Evolutionary conservation across 2,329 filamentous ascomycete species (phyloP), one percentile per base, ranked within the genome.

Genomic region (Didymella pomorum): DNA sequence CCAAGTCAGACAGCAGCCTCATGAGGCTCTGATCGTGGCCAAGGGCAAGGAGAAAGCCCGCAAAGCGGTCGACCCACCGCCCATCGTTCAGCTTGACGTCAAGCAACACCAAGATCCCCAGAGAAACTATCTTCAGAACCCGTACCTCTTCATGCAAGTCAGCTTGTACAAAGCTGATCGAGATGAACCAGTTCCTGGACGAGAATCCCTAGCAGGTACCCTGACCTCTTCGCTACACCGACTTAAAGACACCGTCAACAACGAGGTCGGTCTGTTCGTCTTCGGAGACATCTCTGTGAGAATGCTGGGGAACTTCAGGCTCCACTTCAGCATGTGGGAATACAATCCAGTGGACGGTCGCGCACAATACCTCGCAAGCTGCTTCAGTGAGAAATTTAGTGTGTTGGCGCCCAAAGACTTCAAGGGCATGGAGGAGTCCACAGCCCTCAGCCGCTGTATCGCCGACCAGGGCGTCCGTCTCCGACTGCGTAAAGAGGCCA

Each of bases 61-160:
- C 66, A 96, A 96, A 76, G 91, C 92, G 8, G 87, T 97, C 70
- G 92, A 97, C 74, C 92, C 93, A 50, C 92, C 92, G 12, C 92
- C 92, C 41, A 91, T 96, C 67, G 81, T 96, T 44, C 88, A 94
- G 78, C 83, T 96, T 45, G 77, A 78, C 76, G 85, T 87, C 56
- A 78, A 75, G 49, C 73, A 78, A 46, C 71, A 75, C 26, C 73
- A 71, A 28, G 86, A 86, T 72, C 81, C 83, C 18, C 78, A 85
- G 77, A 81, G 90, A 86, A 82, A 87, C 64, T 89, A 83, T 73
- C 79, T 88, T 37, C 85, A 87, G 73, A 89, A 84, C 65, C 87
- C 87, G 3, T 87, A 88, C 70, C 82, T 86, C 69, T 89, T 89
- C 70, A 84, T 87, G 82, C 83, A 81, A 71, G 83, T 81, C 66